Percentiles rank a stretch among this genome's conserved stretches.
phyloP scores from a whole-genome alignment of 352 stramenopile genomes.

The Pythium scleroteichum region DNA sequence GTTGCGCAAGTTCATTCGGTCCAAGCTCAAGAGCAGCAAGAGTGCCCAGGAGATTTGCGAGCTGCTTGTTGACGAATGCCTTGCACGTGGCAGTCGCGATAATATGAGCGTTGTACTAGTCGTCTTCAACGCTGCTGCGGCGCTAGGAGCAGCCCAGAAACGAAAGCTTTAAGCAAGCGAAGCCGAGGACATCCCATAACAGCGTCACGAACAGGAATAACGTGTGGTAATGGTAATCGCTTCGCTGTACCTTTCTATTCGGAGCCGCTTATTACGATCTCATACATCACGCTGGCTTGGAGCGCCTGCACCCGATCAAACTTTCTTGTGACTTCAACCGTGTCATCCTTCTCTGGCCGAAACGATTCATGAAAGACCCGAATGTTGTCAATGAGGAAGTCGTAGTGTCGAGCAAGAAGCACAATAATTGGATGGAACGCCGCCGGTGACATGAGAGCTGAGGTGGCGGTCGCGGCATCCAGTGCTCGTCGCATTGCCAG shows the following conservation, averaged over 20 bases:
- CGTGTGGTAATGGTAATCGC: no score
- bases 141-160: conserved; percentile 28
- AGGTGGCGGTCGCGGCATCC: background rate
- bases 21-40: conserved; percentile 65
- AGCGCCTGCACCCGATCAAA: conserved; percentile 36
- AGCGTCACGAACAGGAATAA: no score
- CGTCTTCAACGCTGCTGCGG: conserved; percentile 49
- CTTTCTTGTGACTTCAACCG: background rate
- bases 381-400: conserved; percentile 26
- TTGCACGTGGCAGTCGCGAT: conserved; percentile 80
- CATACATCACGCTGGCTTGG: conserved; percentile 52
- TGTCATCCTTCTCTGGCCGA: background rate
- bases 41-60: conserved; percentile 73
- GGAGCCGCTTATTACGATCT: conserved; percentile 27
- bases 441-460: background rate
- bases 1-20: conserved; percentile 87
- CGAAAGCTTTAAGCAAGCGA: conserved; percentile 24
- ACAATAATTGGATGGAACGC: conserved; percentile 29
- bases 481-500: conserved; percentile 27
- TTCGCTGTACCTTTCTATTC: no score
- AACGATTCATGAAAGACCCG: conserved; percentile 23
- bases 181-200: background rate
- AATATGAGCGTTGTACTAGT: conserved; percentile 89
- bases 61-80: conserved; percentile 77
- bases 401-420: conserved; percentile 20